Evolutionary conservation across 345 rosid genomes (phyloP).

Genomic region (Linum tenue): DNA sequence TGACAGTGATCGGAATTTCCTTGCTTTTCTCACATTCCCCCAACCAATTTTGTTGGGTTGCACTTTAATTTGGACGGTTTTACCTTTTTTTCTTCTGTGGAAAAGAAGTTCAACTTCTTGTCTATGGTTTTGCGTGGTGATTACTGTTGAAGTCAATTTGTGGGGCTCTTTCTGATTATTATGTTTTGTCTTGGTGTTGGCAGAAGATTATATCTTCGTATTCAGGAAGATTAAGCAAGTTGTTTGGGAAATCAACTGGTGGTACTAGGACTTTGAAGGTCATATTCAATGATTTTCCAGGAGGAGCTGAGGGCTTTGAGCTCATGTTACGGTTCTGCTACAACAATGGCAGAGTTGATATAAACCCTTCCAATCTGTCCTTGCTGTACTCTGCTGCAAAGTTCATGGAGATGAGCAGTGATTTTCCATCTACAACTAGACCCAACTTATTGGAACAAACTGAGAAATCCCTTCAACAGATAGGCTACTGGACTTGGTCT

Average conservation of each 20-base stretch:
- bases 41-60: not conserved
- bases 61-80: not conserved
- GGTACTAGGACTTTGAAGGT: constrained; percentile 44
- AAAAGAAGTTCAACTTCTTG: not conserved
- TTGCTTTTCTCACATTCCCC: constrained; percentile 10
- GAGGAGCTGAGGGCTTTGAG: constrained; percentile 71
- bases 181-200: constrained; percentile 13
- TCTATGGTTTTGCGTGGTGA: not conserved
- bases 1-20: constrained; percentile 12
- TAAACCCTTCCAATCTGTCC: constrained; percentile 47
- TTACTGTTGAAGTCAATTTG: no score
- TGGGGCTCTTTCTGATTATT: not conserved
- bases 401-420: constrained; percentile 57
- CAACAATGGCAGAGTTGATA: constrained; percentile 40
- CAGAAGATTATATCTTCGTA: constrained; percentile 60
- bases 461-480: constrained; percentile 53
- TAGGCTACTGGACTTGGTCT: constrained; percentile 69
- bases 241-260: constrained; percentile 48
- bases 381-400: constrained; percentile 56
- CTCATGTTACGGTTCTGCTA: constrained; percentile 73
- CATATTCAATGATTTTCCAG: constrained; percentile 80
- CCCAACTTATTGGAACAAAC: constrained; percentile 46
- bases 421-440: constrained; percentile 18
- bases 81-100: not conserved
- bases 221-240: constrained; percentile 53